Evolutionary conservation across 768 basidiomycete genomes (phyloP).

Genomic region (Rhodotorula kratochvilovae): DNA sequence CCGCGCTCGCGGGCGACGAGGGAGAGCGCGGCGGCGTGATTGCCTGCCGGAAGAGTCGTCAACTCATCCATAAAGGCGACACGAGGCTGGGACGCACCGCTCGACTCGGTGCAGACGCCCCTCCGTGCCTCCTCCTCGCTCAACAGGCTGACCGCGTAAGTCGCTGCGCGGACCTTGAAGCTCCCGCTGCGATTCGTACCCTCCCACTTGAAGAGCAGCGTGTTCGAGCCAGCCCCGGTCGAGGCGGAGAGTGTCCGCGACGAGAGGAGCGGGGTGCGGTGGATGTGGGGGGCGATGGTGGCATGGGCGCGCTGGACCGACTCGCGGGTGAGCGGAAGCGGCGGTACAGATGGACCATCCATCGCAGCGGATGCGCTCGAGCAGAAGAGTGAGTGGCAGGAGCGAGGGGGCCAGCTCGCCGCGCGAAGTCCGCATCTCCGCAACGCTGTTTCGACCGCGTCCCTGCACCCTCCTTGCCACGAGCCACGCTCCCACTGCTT

Average conservation of each 20-base stretch:
- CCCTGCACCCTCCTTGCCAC: no score
- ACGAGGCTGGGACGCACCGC: slow-evolving; percentile 31
- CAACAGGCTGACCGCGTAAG: slow-evolving; percentile 38
- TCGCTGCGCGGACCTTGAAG: slow-evolving; percentile 44
- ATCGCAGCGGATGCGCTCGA: neutral
- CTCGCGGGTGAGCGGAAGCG: slow-evolving; percentile 28
- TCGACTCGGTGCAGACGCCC: slow-evolving; percentile 44
- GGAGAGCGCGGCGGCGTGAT: slow-evolving; percentile 45
- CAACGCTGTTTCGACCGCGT: no score
- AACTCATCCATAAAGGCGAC: neutral
- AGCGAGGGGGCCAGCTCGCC: no score
- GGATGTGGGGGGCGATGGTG: slow-evolving; percentile 36
- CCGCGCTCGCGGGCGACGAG: slow-evolving; percentile 38
- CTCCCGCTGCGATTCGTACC: slow-evolving; percentile 43
- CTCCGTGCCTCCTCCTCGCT: slow-evolving; percentile 35
- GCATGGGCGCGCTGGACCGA: slow-evolving; percentile 38
- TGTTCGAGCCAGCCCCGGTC: neutral
- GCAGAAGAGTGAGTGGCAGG: no score
- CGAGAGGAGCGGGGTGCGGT: slow-evolving; percentile 42
- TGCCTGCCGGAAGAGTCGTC: slow-evolving; percentile 28
- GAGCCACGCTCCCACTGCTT: no score
- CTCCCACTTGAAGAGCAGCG: slow-evolving; percentile 44
- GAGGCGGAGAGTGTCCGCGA: neutral
- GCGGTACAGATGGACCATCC: neutral
- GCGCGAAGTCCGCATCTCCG: no score